A percentile compares a stretch with the other conserved stretches of the same genome.
These are phyloP conservation scores for Fusarium anguioides DNA, from an alignment of 2,329 filamentous ascomycete genomes.

Conservation along the genomic window DNA sequence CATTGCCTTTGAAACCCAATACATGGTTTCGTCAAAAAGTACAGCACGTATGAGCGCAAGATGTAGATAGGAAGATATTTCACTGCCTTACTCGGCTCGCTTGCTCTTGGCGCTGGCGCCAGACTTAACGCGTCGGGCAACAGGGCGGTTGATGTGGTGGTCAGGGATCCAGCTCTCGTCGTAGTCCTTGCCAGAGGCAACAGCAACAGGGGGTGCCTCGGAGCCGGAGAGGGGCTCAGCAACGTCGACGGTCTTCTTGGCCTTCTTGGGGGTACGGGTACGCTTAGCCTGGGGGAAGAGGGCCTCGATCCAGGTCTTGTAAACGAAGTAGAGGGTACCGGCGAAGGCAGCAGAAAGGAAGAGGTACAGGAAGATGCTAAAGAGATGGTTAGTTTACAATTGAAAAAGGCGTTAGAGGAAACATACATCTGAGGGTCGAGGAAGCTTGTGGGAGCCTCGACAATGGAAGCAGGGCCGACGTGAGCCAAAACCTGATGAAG, in stretches of 20 bases:
- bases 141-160: constrained; percentile 87
- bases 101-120: constrained; percentile 61
- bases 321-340: constrained; percentile 93
- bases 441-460: constrained; percentile 90
- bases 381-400: constrained; percentile 44
- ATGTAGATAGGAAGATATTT: not conserved
- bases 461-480: constrained; percentile 85
- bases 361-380: constrained; percentile 95
- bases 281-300: constrained; percentile 93
- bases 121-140: constrained; percentile 74
- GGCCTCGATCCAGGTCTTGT: constrained; percentile 96
- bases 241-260: constrained; percentile 74
- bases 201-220: constrained; percentile 76
- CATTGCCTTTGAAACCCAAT: constrained; percentile 12
- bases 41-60: constrained; percentile 1
- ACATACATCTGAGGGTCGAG: constrained; percentile 95
- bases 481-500: constrained; percentile 83
- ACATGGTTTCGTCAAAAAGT: constrained; percentile 15
- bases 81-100: constrained; percentile 46
- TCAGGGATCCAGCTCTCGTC: constrained; percentile 95
- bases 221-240: constrained; percentile 72
- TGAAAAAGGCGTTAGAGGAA: not conserved
- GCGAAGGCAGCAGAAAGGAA: constrained; percentile 83
- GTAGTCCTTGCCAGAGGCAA: constrained; percentile 77
- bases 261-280: constrained; percentile 68